Evolutionary conservation across 202 grass and related monocot species (phyloP), one percentile per base, ranked within the genome.

Genomic region (Musa balbisiana): DNA sequence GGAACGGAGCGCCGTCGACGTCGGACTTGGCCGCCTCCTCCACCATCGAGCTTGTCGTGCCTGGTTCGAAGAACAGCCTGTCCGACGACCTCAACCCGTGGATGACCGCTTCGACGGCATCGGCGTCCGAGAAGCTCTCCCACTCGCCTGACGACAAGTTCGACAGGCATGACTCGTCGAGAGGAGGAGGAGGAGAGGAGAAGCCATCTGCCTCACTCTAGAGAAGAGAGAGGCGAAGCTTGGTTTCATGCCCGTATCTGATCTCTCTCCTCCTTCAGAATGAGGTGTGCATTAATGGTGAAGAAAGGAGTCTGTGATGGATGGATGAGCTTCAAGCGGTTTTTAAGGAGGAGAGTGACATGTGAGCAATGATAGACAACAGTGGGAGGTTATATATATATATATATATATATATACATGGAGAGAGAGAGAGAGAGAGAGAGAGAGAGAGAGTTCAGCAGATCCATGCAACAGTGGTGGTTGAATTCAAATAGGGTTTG

Each of bases 1-100:
- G 74, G 73, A 98, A 94, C 75, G 73, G 8, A 19, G 22, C 69
- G 3, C 62, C 52, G 2, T 63, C 21, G 49, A 10, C 56, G 16
- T 52, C 55, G 29, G 74, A 50, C 69, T 24, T 1, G 2, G 20
- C 13, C 19, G 73, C 17, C 8, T 6, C 58, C 83, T 72, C 84
- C 52, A 86, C 67, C 70, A 97, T 93, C 23, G 90, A 97, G 62
- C 80, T 93, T 67, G 90, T 91, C 55, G 72, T 64, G 66, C 56
- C 19, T 1, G 87, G 83, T 74, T 91, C 86, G 64, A 91, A 94
- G 69, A 92, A 84, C 69, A 98, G 83, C 26, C 95, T 68, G 27
- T 81, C 85, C 2, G 84, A 72, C 27, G 89, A 84, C 19, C 81
- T 88, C 49, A 94, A 58, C 3, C 76, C 82, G 13, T 81, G 78